Evolutionary conservation across 257 asterid genomes (phyloP), one percentile per base, ranked within the genome.

Genomic region (Nicotiana noctiflora): DNA sequence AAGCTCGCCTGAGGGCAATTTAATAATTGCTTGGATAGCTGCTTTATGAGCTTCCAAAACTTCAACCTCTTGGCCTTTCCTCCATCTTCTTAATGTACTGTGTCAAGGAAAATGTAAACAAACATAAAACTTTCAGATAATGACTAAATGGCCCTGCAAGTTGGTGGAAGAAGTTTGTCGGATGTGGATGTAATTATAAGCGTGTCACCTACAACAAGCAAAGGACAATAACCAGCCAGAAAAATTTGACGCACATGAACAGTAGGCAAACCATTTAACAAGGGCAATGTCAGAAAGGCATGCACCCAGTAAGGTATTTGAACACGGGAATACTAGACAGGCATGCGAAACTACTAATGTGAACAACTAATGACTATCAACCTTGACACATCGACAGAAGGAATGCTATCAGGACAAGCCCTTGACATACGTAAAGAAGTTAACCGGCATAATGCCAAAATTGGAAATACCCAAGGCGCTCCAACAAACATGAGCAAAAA

Each of bases 31-130:
- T 88, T 96, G 99, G 85, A 92, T 85, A 49, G 99, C 90, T 76
- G 91, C 82, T 82, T 88, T 88, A 84, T 96, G 98, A 81, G 97
- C 98, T 88, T 96, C 99, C 98, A 88, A 86, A 25, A 81, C 89
- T 82, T 91, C 98, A 82, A 91, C 89, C 81, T 86, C 90, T 79
- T 92, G 91, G 81, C 93, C 98, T 77, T 85, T 94, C 85, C 89
- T 94, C 99, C 99, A 96, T 82, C 97, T 93, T 76, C 97, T 90
- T 86, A 96, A 81, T 79, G 96, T 89, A 87, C 98, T 92, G 84
- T 57, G 79, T 76, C 29, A 80, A 81, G 78, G 81, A 80, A 84
- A 72, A 79, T 63, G 77, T 52, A 79, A 77, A 53, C 18, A 46
- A 75, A 12, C 44, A 62, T 34, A 19, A 55, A 67, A 46, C 53